Evolutionary conservation across 2,329 filamentous ascomycete genomes (phyloP).

Genomic region (Zasmidium angulare): DNA sequence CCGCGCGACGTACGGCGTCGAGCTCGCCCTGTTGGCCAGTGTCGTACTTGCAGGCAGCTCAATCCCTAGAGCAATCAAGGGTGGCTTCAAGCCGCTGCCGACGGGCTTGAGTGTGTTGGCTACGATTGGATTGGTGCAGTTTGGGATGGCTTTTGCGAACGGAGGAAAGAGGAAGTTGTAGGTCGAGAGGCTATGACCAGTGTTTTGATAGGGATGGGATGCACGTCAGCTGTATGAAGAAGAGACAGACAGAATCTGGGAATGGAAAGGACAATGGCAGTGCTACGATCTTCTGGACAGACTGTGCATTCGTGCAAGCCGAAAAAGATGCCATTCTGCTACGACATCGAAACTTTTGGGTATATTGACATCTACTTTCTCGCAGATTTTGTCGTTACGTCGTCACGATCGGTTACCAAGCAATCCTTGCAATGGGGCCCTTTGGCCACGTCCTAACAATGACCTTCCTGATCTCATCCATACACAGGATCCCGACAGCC

Average conservation of each 20-base stretch:
- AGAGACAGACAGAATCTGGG: too few species aligned
- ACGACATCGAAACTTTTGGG: too few species aligned
- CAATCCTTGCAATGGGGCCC: neutral
- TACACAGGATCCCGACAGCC: neutral
- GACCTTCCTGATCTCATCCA: neutral
- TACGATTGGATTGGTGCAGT: slow-evolving; percentile 73
- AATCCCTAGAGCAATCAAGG: slow-evolving; percentile 81
- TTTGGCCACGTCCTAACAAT: neutral
- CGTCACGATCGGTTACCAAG: neutral
- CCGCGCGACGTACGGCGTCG: slow-evolving; percentile 75
- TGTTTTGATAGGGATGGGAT: too few species aligned
- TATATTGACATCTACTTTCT: neutral
- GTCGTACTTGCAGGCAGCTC: slow-evolving; percentile 79
- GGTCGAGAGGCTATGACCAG: neutral
- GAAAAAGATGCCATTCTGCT: too few species aligned
- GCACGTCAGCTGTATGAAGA: too few species aligned
- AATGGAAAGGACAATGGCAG: neutral
- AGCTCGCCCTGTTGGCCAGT: slow-evolving; percentile 85
- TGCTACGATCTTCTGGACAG: too few species aligned
- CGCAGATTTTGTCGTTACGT: neutral
- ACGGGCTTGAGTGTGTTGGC: slow-evolving; percentile 76
- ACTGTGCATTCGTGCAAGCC: too few species aligned
- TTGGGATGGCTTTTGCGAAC: slow-evolving; percentile 65
- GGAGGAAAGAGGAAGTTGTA: slow-evolving; percentile 9
- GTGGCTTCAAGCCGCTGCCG: slow-evolving; percentile 76